Evolutionary conservation across 2,329 filamentous ascomycete species (phyloP), one percentile per base, ranked within the genome.

Genomic region (Ophiostoma sp.): DNA sequence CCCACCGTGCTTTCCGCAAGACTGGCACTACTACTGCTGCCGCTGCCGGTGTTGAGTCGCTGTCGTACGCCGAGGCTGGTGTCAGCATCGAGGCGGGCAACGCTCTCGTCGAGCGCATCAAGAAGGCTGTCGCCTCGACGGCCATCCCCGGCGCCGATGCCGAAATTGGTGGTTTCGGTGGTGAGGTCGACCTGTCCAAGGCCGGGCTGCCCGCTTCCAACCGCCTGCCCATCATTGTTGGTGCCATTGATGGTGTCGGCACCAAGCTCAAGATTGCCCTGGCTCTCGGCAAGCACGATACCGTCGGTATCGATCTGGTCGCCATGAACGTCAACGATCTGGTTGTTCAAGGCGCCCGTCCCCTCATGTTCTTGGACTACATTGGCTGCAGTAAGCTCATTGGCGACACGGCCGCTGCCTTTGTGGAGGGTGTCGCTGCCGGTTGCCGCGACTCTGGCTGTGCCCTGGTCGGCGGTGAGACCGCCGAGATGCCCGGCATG

Each of bases 271-370:
- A 97, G 87, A 93, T 99, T 79, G 96, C 96, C 0, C 95, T 98
- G 81, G 89, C 90, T 15, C 93, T 97, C 85, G 88, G 90, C 78
- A 94, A 97, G 83, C 96, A 98, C 83, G 91, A 95, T 82, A 97
- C 95, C 2, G 95, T 99, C 12, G 96, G 96, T 75, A 94, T 99
- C 78, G 96, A 99, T 81, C 88, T 99, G 48, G 96, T 99, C 3
- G 96, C 96, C 77, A 98, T 98, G 95, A 98, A 98, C 82, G 96
- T 98, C 80, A 99, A 99, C 82, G 96, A 99, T 80, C 87, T 99
- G 0, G 91, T 99, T 70, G 96, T 98, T 9, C 95, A 98, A 84
- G 96, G 96, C 72, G 96, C 96, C 15, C 93, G 96, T 78, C 95
- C 96, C 1, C 87, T 98, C 76, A 96, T 96, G 87, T 98, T 99